phyloP scores from a whole-genome alignment of 192 early-diverging fungal species.

The Phlyctochytrium bullatum region DNA sequence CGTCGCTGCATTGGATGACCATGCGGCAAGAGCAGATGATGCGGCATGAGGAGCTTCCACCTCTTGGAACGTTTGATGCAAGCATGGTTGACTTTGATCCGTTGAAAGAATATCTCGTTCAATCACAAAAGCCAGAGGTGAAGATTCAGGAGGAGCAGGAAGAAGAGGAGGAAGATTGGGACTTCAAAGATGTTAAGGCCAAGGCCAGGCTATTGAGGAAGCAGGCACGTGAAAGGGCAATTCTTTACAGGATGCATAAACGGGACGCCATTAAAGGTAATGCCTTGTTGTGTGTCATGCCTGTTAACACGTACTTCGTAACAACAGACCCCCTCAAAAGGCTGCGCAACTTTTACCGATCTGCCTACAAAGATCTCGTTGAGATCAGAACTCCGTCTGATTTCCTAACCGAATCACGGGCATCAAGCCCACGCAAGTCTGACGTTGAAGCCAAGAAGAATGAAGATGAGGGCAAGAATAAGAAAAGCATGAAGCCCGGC shows the following conservation, averaged over 20 bases:
- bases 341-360: slow-evolving; percentile 19
- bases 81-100: slow-evolving; percentile 27
- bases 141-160: background rate
- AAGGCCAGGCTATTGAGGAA: background rate
- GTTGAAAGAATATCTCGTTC: slow-evolving; percentile 17
- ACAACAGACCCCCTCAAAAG: background rate
- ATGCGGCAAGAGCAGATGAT: slow-evolving; percentile 5
- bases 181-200: background rate
- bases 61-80: slow-evolving; percentile 7
- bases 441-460: background rate
- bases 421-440: no score
- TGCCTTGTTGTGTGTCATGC: background rate
- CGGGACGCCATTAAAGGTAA: background rate
- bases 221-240: slow-evolving; percentile 6
- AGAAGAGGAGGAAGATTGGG: background rate
- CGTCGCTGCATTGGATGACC: background rate
- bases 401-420: no score
- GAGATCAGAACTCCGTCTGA: no score
- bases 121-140: background rate
- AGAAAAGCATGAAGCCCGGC: no score
- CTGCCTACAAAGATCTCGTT: slow-evolving; percentile 5
- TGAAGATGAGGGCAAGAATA: no score
- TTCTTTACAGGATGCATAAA: slow-evolving; percentile 12
- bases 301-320: no score
- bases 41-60: slow-evolving; percentile 23